Percentiles rank a stretch among this genome's conserved stretches.
phyloP scores from a whole-genome alignment of 2,329 filamentous ascomycete species.

The Cladosporium halotolerans region DNA sequence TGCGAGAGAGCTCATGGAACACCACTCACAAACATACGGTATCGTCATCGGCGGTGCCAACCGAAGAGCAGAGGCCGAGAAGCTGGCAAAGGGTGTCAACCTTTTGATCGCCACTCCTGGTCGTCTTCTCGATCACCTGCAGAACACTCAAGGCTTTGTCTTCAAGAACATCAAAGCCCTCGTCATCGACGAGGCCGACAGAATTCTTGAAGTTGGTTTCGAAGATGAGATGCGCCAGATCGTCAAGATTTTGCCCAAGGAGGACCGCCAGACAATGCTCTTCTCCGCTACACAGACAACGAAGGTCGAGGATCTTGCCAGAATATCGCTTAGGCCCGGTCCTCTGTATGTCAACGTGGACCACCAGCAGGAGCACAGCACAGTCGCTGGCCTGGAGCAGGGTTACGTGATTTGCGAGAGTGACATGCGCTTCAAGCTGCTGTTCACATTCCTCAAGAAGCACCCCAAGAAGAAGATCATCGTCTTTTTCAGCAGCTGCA shows the following conservation, averaged over 20 bases:
- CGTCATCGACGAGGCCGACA: conserved; percentile 93
- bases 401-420: conserved; percentile 92
- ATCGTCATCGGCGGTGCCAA: conserved; percentile 97
- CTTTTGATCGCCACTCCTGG: conserved; percentile 90
- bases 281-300: conserved; percentile 98
- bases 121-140: conserved; percentile 84
- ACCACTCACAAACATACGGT: conserved; percentile 91
- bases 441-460: conserved; percentile 90
- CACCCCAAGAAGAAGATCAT: conserved; percentile 96
- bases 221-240: conserved; percentile 98
- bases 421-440: conserved; percentile 85
- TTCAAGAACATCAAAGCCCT: conserved; percentile 92
- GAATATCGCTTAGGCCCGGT: conserved; percentile 84
- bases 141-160: conserved; percentile 81
- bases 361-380: conserved; percentile 79
- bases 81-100: conserved; percentile 90
- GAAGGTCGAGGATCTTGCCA: conserved; percentile 92
- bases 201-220: conserved; percentile 94
- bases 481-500: conserved; percentile 77
- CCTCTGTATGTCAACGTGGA: conserved; percentile 98
- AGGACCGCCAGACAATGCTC: conserved; percentile 90
- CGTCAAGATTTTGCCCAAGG: conserved; percentile 83
- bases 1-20: conserved; percentile 82
- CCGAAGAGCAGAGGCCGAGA: conserved; percentile 81
- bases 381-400: conserved; percentile 89